Base-by-base conservation (phyloP, 345 rosid genomes). In the Euphorbia peplus region DNA sequence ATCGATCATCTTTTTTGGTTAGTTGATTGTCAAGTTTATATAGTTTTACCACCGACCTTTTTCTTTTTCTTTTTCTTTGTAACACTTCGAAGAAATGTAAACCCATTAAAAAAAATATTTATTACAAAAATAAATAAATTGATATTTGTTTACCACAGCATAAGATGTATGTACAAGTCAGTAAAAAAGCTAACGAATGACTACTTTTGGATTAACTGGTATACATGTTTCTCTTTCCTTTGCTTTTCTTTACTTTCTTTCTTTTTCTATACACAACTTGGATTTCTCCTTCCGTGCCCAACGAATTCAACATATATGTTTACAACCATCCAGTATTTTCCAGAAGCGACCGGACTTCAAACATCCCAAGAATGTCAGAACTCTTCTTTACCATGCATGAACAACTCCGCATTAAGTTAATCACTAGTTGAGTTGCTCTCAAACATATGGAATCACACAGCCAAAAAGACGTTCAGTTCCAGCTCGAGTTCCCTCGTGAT, bases 151-250 rank as follows among this genome's bases (percentile, higher is more conserved):
- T 74, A n/a, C 63, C 75, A 61, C 54, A 52, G 56, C 52, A 19
- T 65, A 68, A 44, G 55, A 46, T 63, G 75, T 76, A 73, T 76
- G 60, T 68, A 70, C 78, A 73, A 68, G 69, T 67, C 66, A 48
- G 59, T 65, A 24, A 59, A 39, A 21, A 72, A 66, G 30, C n/a
- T 68, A 41, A 73, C 63, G 55, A 47, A 73, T 76, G 68, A 61
- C 64, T 70, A 39, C 42, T 39, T 8, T 39, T 39, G 6, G 37
- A 32, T 32, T 32, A 32, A 32, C 66, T 35, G n/a, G n/a, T 66
- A 57, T 72, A 26, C 21, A 26, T 63, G 22, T 58, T 69, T 32
- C 46, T 19, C 67, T 53, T 2, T 19, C 60, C 68, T 69, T 61
- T 75, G 59, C 65, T 69, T 67, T 63, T 69, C 72, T 60, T 60